Evolutionary conservation across 2,329 filamentous ascomycete genomes (phyloP), one percentile per base, ranked within the genome.

Genomic region (Plenodomus lindquistii): DNA sequence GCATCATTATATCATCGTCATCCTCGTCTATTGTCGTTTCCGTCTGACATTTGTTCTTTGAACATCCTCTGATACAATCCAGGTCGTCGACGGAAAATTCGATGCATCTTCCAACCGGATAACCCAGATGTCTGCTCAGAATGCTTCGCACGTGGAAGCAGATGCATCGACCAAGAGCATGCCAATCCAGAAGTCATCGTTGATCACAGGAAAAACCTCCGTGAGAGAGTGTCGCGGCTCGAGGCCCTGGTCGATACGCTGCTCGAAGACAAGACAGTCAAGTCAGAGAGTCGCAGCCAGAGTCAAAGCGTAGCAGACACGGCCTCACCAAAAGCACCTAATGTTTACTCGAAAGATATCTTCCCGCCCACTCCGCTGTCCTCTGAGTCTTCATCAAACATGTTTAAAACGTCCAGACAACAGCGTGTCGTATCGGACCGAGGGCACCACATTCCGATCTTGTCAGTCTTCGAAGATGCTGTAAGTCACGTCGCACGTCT

Each of bases 11-110:
- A 37, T 41, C 45, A 20, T 39, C 29, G 39, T 44, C 27, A 21
- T 39, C 27, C 17, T 48, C 34, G 22, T 24, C 34, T 31, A n/a
- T n/a, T n/a, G n/a, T 24, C 21, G 21, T 20, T 4, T 10, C 36
- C 24, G 16, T 16, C 37, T 24, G 11, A 20, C 19, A 8, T 13
- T 18, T 19, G 19, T 36, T 27, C 19, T 43, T 13, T 39, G 19
- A 19, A 36, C 17, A 9, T 20, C 29, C 37, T 59, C 68, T 72
- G 52, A 73, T 57, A 7, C 16, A 39, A 19, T 36, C 27, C 42
- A 72, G 80, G 79, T 48, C 74, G 77, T 35, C 73, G 78, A 31
- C 75, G 78, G 42, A 81, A 80, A 63, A 77, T 79, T 21, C 72
- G 73, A 43, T 81, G 79, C 61, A 73, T 77, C 42, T 78, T 71